phyloP scores from a whole-genome alignment of 257 asterid genomes.

The Petrea volubilis region DNA sequence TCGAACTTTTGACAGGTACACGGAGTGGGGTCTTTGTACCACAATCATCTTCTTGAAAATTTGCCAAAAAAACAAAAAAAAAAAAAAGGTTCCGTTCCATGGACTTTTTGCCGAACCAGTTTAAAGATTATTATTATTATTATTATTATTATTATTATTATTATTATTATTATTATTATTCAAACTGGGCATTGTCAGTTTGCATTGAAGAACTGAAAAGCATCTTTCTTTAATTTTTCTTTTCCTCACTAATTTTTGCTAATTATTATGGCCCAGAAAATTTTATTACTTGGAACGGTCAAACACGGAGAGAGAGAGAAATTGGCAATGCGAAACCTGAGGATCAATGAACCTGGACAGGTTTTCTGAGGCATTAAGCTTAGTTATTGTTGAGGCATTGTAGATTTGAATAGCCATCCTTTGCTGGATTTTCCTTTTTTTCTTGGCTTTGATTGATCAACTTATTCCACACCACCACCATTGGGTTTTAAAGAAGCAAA shows the following conservation, averaged over 20 bases:
- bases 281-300: neutral
- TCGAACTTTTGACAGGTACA: too few species aligned
- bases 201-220: too few species aligned
- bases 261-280: conserved; percentile 26
- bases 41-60: too few species aligned
- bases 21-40: too few species aligned
- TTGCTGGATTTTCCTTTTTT: conserved; percentile 14
- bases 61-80: too few species aligned
- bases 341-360: conserved; percentile 50
- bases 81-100: too few species aligned
- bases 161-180: too few species aligned
- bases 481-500: conserved; percentile 37
- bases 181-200: too few species aligned
- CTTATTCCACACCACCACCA: conserved; percentile 34
- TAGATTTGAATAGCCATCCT: neutral
- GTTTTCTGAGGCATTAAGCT: neutral
- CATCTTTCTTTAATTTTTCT: neutral
- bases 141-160: too few species aligned
- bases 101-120: too few species aligned
- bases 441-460: neutral
- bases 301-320: conserved; percentile 11
- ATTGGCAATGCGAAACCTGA: neutral
- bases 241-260: conserved; percentile 1
- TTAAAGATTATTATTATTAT: too few species aligned
- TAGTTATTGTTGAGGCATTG: neutral